Evolutionary conservation across 2,329 filamentous ascomycete species (phyloP).

Genomic region (Hymenoscyphus albidus): DNA sequence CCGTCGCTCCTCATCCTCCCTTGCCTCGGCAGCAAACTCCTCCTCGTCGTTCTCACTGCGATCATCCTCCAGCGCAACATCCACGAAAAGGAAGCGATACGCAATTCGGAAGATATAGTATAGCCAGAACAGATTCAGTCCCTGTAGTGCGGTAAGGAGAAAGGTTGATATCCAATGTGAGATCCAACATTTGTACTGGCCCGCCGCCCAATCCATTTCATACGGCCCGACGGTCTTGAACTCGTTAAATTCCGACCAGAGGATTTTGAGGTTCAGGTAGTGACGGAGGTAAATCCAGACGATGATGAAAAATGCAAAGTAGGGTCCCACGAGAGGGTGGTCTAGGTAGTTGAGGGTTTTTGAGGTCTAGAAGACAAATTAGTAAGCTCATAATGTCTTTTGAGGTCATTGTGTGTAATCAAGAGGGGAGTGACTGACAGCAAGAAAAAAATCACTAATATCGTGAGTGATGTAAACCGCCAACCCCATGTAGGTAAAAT

Average conservation of each 20-base stretch:
- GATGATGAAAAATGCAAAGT: slow-evolving; percentile 77
- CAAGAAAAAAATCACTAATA: slow-evolving; percentile 91
- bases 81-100: slow-evolving; percentile 62
- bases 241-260: slow-evolving; percentile 71
- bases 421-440: slow-evolving; percentile 52
- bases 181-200: slow-evolving; percentile 74
- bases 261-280: slow-evolving; percentile 73
- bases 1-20: slow-evolving; percentile 5
- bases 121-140: slow-evolving; percentile 78
- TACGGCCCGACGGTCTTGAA: slow-evolving; percentile 72
- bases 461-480: slow-evolving; percentile 94
- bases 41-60: slow-evolving; percentile 65
- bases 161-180: slow-evolving; percentile 63
- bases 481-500: slow-evolving; percentile 92
- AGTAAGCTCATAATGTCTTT: neutral
- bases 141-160: slow-evolving; percentile 65
- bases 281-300: slow-evolving; percentile 89
- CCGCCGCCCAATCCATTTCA: slow-evolving; percentile 69
- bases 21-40: slow-evolving; percentile 17
- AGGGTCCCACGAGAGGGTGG: slow-evolving; percentile 69
- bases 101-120: slow-evolving; percentile 73
- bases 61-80: slow-evolving; percentile 60
- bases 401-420: neutral
- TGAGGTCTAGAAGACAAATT: slow-evolving; percentile 58
- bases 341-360: slow-evolving; percentile 92